A percentile compares a stretch with the other conserved stretches of the same genome.
phyloP scores from a whole-genome alignment of 768 basidiomycete species.

The Auricularia cornea region DNA sequence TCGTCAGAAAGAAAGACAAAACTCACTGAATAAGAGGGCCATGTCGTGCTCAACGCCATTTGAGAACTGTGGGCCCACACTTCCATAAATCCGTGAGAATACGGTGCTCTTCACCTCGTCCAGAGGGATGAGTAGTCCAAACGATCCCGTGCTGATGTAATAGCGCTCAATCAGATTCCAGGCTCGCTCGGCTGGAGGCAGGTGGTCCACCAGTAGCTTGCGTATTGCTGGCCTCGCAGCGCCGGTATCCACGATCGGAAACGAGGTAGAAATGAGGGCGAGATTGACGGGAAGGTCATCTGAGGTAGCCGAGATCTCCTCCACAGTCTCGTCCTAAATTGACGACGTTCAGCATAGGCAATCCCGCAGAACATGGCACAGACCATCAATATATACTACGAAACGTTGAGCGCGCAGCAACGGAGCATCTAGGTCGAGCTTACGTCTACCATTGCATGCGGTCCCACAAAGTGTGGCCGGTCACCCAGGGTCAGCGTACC shows the following conservation, averaged over 20 bases:
- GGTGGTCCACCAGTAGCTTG: background rate
- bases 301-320: background rate
- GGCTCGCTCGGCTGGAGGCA: background rate
- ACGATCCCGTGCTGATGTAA: slow-evolving; percentile 53
- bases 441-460: slow-evolving; percentile 43
- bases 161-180: slow-evolving; percentile 58
- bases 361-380: background rate
- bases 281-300: background rate
- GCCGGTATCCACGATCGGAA: background rate
- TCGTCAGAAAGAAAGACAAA: no score
- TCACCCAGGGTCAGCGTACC: slow-evolving; percentile 42
- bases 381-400: slow-evolving; percentile 7
- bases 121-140: slow-evolving; percentile 53
- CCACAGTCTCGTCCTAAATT: background rate
- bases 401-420: background rate
- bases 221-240: background rate
- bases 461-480: slow-evolving; percentile 41
- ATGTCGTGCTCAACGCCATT: background rate
- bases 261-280: background rate
- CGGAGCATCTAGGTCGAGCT: background rate
- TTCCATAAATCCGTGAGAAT: slow-evolving; percentile 34
- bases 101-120: slow-evolving; percentile 66
- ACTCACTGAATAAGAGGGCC: background rate
- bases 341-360: no score
- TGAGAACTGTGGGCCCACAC: slow-evolving; percentile 15